Conservation (phyloP, 2,329 filamentous ascomycete species). For the Emydomyces testavorans region DNA sequence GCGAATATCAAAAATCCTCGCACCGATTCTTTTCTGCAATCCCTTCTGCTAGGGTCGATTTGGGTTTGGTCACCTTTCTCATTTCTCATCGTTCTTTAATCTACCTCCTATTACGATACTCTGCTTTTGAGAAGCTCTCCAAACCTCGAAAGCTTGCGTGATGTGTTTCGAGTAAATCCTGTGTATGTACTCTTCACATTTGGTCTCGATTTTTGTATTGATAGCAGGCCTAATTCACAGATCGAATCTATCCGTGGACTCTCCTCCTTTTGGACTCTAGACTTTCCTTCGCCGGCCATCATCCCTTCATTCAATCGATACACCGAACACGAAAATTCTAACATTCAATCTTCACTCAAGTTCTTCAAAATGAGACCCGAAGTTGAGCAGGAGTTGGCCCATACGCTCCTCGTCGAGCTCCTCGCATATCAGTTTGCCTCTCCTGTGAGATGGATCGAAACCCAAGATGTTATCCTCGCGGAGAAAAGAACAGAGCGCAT, state of each 20-base stretch:
- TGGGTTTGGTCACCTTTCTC: not conserved
- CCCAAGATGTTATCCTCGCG: slow-evolving; percentile 96
- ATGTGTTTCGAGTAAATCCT: not conserved
- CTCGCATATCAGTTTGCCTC: slow-evolving; percentile 98
- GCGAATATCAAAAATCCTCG: slow-evolving; percentile 1
- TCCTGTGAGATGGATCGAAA: slow-evolving; percentile 98
- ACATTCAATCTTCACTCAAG: slow-evolving; percentile 5
- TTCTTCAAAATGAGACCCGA: slow-evolving; percentile 76
- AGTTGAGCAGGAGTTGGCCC: slow-evolving; percentile 97
- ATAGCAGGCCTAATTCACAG: not conserved
- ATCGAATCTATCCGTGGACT: not conserved
- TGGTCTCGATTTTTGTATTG: not conserved
- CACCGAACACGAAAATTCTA: slow-evolving; percentile 10
- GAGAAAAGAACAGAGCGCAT: slow-evolving; percentile 94
- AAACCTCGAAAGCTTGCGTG: not conserved
- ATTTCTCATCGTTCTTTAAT: not conserved
- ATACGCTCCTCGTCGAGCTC: slow-evolving; percentile 95
- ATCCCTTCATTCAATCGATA: slow-evolving; percentile 9
- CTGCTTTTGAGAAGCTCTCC: no score
- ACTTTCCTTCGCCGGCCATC: not conserved
- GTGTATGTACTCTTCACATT: not conserved
- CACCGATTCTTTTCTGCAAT: not conserved
- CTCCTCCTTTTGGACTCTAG: not conserved
- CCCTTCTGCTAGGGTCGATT: not conserved
- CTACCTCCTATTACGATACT: no score